These are phyloP conservation scores for Eudorina sp. DNA, from an alignment of 139 green algal species.

Conservation along the genomic window DNA sequence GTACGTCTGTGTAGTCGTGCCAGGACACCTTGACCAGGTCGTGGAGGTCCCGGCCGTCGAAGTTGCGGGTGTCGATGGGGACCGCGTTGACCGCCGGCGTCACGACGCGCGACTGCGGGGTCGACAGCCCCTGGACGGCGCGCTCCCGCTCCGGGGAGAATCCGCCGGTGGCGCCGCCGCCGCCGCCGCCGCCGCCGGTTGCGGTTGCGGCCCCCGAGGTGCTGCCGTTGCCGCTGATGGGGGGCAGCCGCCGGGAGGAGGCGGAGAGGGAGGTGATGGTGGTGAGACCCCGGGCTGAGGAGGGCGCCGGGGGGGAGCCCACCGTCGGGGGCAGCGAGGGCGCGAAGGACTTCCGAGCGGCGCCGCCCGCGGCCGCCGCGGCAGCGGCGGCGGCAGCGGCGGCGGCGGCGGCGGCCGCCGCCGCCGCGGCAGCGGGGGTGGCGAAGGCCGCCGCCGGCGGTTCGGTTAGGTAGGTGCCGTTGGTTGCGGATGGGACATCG, in stretches of 20 bases:
- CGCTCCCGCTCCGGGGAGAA: background rate
- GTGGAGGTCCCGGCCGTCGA: constrained; percentile 12
- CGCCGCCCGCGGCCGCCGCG: too few species aligned
- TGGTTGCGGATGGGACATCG: background rate
- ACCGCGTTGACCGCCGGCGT: background rate
- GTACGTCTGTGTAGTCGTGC: constrained; percentile 25
- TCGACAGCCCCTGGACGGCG: background rate
- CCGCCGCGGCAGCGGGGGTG: background rate
- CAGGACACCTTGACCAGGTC: background rate
- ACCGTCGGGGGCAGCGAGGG: background rate
- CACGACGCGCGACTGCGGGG: background rate
- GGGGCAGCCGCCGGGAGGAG: constrained; percentile 2
- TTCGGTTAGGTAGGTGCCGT: background rate
- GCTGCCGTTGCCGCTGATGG: background rate
- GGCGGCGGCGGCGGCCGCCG: background rate
- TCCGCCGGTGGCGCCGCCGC: background rate
- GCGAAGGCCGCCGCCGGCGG: background rate
- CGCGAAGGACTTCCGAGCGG: background rate
- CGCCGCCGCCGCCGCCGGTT: background rate
- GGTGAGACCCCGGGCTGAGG: background rate
- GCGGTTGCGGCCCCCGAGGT: too few species aligned
- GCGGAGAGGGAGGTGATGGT: background rate
- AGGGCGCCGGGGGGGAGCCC: too few species aligned
- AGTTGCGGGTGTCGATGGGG: background rate
- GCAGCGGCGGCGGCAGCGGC: background rate